Evolutionary conservation across 352 stramenopile species (phyloP), one percentile per base, ranked within the genome.

Genomic region (Phytophthora pluvialis): DNA sequence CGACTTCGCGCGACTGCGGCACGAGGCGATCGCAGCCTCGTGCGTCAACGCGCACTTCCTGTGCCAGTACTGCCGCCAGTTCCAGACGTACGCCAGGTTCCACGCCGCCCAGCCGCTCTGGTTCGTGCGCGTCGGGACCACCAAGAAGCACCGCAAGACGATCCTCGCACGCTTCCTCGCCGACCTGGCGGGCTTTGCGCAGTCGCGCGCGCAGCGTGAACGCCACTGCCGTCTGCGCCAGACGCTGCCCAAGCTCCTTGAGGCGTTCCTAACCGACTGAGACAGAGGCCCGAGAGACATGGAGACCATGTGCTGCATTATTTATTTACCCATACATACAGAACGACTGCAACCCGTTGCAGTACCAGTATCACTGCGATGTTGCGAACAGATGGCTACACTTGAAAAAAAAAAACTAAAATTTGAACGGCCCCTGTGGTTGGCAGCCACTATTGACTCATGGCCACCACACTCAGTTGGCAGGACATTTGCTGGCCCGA

Each of bases 61-160:
- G 52, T 89, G 80, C 29, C 66, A 60, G 11, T 85, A 81, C 60
- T 89, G 80, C 63, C 64, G 70, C 40, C 64, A 72, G 35, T 79
- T 86, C 47, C 64, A 78, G 58, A 68, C 73, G 29, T 73, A 78
- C 63, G 28, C 75, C 28, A 67, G 75, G 5, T 87, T 86, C 71
- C 68, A 69, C 42, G 40, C 61, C 15, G 40, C 62, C 0, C 75
- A 89, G 62, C 80, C 80, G 9, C 36, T 70, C 18, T 63, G 72
- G 53, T 18, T 84, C 15, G 59, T 77, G 53, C 80, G 70, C 26
- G 9, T 81, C 12, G 42, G 59, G 57, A 61, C 64, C 43, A 51
- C 29, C 56, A 58, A 60, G 47, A 75, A 77, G 35, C 53, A 75
- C 31, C 73, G 77, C 39, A 82, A 75, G 56, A 75, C 72, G 45